Conservation (phyloP, 805 yeast species). For the Cyberlindnera mycetangii region DNA sequence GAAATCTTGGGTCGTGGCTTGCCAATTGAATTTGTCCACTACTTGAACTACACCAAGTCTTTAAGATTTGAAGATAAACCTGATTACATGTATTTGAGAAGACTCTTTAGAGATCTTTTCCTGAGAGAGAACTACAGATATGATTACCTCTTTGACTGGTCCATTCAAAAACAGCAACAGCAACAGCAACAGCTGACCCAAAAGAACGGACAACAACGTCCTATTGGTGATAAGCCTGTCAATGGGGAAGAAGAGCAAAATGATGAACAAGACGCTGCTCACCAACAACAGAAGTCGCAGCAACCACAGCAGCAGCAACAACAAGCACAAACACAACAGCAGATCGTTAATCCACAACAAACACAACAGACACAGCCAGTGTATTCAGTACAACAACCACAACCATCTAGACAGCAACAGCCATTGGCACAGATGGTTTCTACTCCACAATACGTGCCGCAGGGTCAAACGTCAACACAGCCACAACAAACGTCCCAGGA, state of each 20-base stretch:
- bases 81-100: constrained; percentile 84
- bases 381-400: neutral
- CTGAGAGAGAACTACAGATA: constrained; percentile 84
- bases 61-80: constrained; percentile 95
- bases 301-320: constrained; percentile 10
- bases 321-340: constrained; percentile 19
- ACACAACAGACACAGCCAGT: neutral
- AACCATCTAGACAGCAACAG: neutral
- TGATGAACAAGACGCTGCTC: constrained; percentile 19
- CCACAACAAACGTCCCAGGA: constrained; percentile 7
- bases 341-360: constrained; percentile 7
- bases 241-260: constrained; percentile 10
- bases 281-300: constrained; percentile 11
- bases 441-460: constrained; percentile 2
- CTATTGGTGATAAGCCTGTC: constrained; percentile 6
- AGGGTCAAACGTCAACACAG: constrained; percentile 1
- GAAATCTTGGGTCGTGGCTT: constrained; percentile 86
- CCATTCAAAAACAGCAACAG: constrained; percentile 75
- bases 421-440: constrained; percentile 5
- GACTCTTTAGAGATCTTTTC: constrained; percentile 85
- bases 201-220: constrained; percentile 22
- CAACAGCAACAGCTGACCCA: constrained; percentile 49
- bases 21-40: constrained; percentile 83
- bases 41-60: constrained; percentile 84
- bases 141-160: constrained; percentile 97